Evolutionary conservation across 1,139 yeast genomes (phyloP).

Genomic region (Eremothecium cymbalariae): DNA sequence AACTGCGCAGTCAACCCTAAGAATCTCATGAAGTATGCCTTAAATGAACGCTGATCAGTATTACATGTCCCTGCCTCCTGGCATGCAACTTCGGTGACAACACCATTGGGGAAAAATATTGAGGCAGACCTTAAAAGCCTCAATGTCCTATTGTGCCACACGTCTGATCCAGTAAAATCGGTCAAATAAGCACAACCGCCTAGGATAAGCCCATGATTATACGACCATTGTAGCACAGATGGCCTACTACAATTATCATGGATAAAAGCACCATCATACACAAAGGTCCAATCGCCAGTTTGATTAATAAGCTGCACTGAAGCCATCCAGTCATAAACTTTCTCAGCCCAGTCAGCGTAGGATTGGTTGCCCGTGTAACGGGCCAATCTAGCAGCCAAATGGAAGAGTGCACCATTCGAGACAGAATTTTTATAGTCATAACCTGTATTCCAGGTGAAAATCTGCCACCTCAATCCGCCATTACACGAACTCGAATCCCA

Average conservation of each 20-base stretch:
- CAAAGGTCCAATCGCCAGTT: slow-evolving; percentile 40
- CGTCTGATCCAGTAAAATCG: slow-evolving; percentile 43
- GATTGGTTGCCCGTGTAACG: slow-evolving; percentile 69
- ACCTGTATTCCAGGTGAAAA: slow-evolving; percentile 89
- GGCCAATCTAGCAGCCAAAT: slow-evolving; percentile 78
- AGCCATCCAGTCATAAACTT: slow-evolving; percentile 74
- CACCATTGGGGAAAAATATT: slow-evolving; percentile 38
- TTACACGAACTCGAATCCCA: slow-evolving; percentile 73
- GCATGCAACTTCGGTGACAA: slow-evolving; percentile 56
- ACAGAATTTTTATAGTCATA: slow-evolving; percentile 88
- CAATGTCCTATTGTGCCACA: slow-evolving; percentile 43
- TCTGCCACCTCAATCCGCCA: slow-evolving; percentile 96
- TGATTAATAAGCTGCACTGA: slow-evolving; percentile 50
- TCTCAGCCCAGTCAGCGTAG: slow-evolving; percentile 73
- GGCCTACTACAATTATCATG: slow-evolving; percentile 53
- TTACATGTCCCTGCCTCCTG: slow-evolving; percentile 41
- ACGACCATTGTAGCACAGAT: slow-evolving; percentile 70
- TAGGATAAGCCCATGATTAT: slow-evolving; percentile 74
- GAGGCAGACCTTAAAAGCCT: slow-evolving; percentile 38
- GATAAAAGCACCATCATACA: slow-evolving; percentile 72
- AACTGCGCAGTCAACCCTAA: slow-evolving; percentile 43
- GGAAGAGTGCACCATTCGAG: slow-evolving; percentile 84
- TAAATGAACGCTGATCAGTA: slow-evolving; percentile 57
- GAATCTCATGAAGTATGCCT: slow-evolving; percentile 50
- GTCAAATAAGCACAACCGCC: slow-evolving; percentile 79